Evolutionary conservation across 1,284 basidiomycete genomes (phyloP).

Genomic region (Bjerkandera adusta): DNA sequence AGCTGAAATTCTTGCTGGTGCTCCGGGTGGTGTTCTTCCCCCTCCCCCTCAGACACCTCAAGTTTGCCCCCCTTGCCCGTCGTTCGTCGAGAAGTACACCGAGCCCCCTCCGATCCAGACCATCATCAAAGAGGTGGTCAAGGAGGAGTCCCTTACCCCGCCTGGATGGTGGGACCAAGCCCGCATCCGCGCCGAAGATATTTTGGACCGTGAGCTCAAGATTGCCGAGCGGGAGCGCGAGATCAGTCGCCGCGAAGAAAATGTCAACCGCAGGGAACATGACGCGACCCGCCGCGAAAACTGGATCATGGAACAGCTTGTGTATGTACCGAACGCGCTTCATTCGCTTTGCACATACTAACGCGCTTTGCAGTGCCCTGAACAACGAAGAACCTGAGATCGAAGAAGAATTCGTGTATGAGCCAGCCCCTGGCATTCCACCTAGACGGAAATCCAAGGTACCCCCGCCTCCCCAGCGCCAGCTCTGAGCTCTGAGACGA

Average conservation of each 20-base stretch:
- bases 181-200: slow-evolving; percentile 68
- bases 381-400: slow-evolving; percentile 65
- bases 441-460: slow-evolving; percentile 82
- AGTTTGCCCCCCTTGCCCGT: slow-evolving; percentile 57
- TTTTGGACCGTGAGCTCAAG: slow-evolving; percentile 78
- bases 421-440: slow-evolving; percentile 41
- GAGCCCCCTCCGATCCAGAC: slow-evolving; percentile 64
- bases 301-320: slow-evolving; percentile 88
- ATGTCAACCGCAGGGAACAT: slow-evolving; percentile 76
- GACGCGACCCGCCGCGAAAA: slow-evolving; percentile 79
- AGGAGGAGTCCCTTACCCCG: slow-evolving; percentile 72
- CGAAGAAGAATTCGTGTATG: slow-evolving; percentile 80
- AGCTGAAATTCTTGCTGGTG: slow-evolving; percentile 75
- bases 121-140: slow-evolving; percentile 80
- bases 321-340: slow-evolving; percentile 48
- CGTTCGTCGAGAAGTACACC: slow-evolving; percentile 47
- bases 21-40: slow-evolving; percentile 69
- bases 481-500: slow-evolving; percentile 90
- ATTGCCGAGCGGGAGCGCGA: slow-evolving; percentile 81
- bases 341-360: neutral
- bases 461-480: slow-evolving; percentile 75
- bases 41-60: slow-evolving; percentile 42
- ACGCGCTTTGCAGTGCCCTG: slow-evolving; percentile 45
- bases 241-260: slow-evolving; percentile 78
- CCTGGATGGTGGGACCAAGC: slow-evolving; percentile 70